A percentile compares a stretch with the other conserved stretches of the same genome.
phyloP scores from a whole-genome alignment of 2,329 filamentous ascomycete species.

The Fonsecaea pedrosoi region DNA sequence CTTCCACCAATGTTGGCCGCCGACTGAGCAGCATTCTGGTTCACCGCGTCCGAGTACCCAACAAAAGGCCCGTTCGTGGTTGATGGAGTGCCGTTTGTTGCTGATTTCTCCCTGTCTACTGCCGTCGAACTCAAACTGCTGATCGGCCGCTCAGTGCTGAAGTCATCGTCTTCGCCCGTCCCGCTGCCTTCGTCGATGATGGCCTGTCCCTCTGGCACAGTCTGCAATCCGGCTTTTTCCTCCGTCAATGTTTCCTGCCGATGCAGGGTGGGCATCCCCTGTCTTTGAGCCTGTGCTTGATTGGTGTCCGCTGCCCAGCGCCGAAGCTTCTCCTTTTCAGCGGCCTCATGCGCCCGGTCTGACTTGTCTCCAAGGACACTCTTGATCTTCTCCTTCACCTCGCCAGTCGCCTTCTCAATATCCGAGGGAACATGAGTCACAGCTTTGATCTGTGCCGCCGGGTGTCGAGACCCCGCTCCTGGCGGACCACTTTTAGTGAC shows the following conservation, averaged over 20 bases:
- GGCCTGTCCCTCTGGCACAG: slow-evolving; percentile 38
- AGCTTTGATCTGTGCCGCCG: slow-evolving; percentile 40
- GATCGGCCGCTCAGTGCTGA: slow-evolving; percentile 24
- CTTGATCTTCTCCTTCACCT: slow-evolving; percentile 45
- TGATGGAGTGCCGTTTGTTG: slow-evolving; percentile 23
- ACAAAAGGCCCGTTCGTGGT: slow-evolving; percentile 26
- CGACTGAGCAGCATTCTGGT: slow-evolving; percentile 27
- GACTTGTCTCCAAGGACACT: slow-evolving; percentile 29
- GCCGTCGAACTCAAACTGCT: slow-evolving; percentile 31
- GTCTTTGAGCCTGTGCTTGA: slow-evolving; percentile 45
- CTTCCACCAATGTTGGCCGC: slow-evolving; percentile 14
- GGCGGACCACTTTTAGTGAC: slow-evolving; percentile 48
- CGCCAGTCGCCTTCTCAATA: slow-evolving; percentile 43
- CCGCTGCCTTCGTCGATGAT: slow-evolving; percentile 43
- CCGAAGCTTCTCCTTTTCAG: slow-evolving; percentile 47
- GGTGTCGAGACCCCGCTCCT: slow-evolving; percentile 46
- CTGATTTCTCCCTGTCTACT: slow-evolving; percentile 31
- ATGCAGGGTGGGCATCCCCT: slow-evolving; percentile 40
- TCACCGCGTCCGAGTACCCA: slow-evolving; percentile 32
- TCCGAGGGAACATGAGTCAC: slow-evolving; percentile 41
- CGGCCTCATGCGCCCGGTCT: slow-evolving; percentile 34
- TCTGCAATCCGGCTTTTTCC: slow-evolving; percentile 35
- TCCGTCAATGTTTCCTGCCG: slow-evolving; percentile 36
- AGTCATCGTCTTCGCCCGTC: slow-evolving; percentile 32
- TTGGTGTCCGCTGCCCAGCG: slow-evolving; percentile 46